Evolutionary conservation across 495 filamentous ascomycete species (phyloP).

Genomic region (Podospora bellae-mahoneyi): DNA sequence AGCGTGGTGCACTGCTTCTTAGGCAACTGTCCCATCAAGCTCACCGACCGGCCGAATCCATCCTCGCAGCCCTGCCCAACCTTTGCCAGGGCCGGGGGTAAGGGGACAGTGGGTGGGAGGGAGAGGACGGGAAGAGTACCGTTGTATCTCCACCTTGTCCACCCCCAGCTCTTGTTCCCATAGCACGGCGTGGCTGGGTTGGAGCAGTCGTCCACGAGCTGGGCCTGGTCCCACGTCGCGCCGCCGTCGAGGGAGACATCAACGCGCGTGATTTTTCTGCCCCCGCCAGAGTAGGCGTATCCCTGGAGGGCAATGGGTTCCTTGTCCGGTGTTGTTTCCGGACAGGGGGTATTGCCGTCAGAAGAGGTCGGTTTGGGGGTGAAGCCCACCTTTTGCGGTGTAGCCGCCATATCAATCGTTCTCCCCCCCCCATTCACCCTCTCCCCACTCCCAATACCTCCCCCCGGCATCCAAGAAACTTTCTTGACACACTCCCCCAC

Average conservation of each 20-base stretch:
- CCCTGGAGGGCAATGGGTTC: conserved; percentile 47
- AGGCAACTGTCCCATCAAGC: not conserved
- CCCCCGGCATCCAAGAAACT: conserved; percentile 35
- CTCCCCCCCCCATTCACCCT: too few species aligned
- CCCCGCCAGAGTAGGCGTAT: conserved; percentile 60
- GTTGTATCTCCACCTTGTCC: conserved; percentile 51
- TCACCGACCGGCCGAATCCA: not conserved
- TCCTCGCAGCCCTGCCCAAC: conserved; percentile 11
- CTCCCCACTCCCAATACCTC: not conserved
- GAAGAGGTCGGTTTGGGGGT: conserved; percentile 6
- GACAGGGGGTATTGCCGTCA: conserved; percentile 10
- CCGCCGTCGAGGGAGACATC: conserved; percentile 57
- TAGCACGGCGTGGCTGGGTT: conserved; percentile 24
- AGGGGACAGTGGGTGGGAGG: not conserved
- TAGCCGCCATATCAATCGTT: conserved; percentile 23
- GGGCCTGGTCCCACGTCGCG: conserved; percentile 51
- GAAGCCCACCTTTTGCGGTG: conserved; percentile 23
- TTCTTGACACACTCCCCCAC: conserved; percentile 49
- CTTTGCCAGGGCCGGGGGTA: not conserved
- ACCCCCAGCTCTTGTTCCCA: conserved; percentile 50
- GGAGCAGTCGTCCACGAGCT: conserved; percentile 43
- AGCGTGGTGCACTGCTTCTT: conserved; percentile 38
- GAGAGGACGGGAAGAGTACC: conserved; percentile 21
- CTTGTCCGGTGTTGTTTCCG: conserved; percentile 10
- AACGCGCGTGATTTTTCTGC: conserved; percentile 51